Base-by-base conservation (phyloP, 2,329 filamentous ascomycete genomes). In the Plenodomus tracheiphilus region DNA sequence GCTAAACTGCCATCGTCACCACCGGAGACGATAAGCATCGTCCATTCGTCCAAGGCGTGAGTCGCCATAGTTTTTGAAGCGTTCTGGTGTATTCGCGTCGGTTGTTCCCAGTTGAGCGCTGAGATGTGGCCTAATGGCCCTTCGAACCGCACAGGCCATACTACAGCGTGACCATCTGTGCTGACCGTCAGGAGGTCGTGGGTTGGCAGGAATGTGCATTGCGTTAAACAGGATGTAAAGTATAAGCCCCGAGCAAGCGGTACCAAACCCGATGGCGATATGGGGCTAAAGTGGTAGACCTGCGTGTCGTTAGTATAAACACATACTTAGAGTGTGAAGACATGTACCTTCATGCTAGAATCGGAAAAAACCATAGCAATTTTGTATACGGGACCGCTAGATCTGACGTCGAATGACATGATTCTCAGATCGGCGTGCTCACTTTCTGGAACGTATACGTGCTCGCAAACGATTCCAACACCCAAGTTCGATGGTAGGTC, bases 1-100 rank as follows among this genome's bases (percentile, higher is more conserved):
- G 81, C 86, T 0, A 97, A 70, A 3, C 87, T 87, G 53, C 94
- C 94, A 70, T 97, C 94, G 62, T 99, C 94, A 18, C 94, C 91
- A 20, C 89, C 91, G 0, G 90, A 91, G 4, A 89, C 70, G 16
- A 96, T 65, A 1, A 88, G 57, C 57, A 75, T 59, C 43, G 72
- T 56, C n/a, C 58, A 61, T 22, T 66, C 30, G 16, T 63, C 58
- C 13, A 77, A 43, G 21, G 61, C 39, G 1, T 69, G 49, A 4
- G 72, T 43, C 3, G 74, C 66, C 48, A 81, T 67, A 0, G 70
- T 64, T 69, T 96, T 95, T 67, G 97, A 83, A 42, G 86, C 85
- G 70, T 83, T 96, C 61, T 96, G 91, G 64, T 97, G 94, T 19
- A 93, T 61, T 30, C 53, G 57, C 10, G 49, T 51, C 6, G 64